Percentiles rank a stretch among this genome's conserved stretches.
Evolutionary conservation across 768 basidiomycete species (phyloP).

Genomic region (Mycena galopus): DNA sequence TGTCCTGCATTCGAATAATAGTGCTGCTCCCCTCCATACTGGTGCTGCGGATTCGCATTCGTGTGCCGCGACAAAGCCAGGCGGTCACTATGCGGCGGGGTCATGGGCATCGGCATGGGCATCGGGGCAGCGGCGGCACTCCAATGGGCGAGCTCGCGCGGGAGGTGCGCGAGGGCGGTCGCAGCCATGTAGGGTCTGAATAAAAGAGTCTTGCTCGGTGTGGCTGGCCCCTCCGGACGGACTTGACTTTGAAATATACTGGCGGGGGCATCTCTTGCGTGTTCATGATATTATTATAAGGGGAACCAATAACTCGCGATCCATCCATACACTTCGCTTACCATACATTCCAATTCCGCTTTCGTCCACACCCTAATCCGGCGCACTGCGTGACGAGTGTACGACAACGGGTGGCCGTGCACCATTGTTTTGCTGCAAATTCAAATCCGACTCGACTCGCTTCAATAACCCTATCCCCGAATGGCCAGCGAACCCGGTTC

Average conservation of each 20-base stretch:
- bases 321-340: too few relatives aligned
- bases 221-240: too few relatives aligned
- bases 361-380: not conserved
- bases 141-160: conserved; percentile 22
- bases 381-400: too few relatives aligned
- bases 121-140: not conserved
- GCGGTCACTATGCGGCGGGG: conserved; percentile 34
- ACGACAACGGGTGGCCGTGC: conserved; percentile 3
- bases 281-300: not conserved
- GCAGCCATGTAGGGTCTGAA: conserved; percentile 12
- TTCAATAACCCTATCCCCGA: too few relatives aligned
- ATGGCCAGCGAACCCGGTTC: too few relatives aligned
- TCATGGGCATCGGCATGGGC: conserved; percentile 12
- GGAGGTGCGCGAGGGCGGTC: conserved; percentile 17
- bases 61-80: conserved; percentile 6
- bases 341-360: too few relatives aligned
- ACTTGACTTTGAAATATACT: too few relatives aligned
- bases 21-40: not conserved
- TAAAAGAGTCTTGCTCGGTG: too few relatives aligned
- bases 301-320: too few relatives aligned
- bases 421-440: not conserved
- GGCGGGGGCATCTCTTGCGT: too few relatives aligned
- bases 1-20: not conserved
- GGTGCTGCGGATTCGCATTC: not conserved
- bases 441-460: too few relatives aligned